A percentile compares a stretch with the other conserved stretches of the same genome.
Conservation (phyloP, 2,329 filamentous ascomycete genomes). For the Diaporthe helianthi region DNA sequence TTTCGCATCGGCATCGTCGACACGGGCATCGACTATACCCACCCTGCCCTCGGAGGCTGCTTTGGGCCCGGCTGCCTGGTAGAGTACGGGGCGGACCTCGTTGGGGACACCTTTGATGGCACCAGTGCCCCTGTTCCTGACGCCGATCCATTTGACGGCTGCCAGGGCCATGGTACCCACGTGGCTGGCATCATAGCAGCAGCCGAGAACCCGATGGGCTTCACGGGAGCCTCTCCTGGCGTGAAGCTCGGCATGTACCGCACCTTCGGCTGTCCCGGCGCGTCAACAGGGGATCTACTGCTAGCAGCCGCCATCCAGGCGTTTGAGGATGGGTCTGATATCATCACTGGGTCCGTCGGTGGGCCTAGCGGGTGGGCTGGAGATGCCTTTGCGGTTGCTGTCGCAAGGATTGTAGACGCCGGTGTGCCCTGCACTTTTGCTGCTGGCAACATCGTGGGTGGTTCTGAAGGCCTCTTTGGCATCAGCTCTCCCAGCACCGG, state of each 20-base stretch:
- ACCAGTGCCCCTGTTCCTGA: slow-evolving; percentile 44
- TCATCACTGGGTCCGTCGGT: slow-evolving; percentile 44
- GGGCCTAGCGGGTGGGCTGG: slow-evolving; percentile 40
- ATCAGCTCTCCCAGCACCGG: slow-evolving; percentile 39
- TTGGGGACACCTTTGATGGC: slow-evolving; percentile 46
- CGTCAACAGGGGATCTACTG: slow-evolving; percentile 47
- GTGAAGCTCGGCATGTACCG: slow-evolving; percentile 51
- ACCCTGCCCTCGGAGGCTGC: slow-evolving; percentile 59
- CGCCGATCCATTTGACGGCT: slow-evolving; percentile 48
- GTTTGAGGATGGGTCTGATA: slow-evolving; percentile 49
- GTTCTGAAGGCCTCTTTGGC: slow-evolving; percentile 38
- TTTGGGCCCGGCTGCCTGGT: slow-evolving; percentile 58
- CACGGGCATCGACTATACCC: slow-evolving; percentile 54
- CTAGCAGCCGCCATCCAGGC: slow-evolving; percentile 51
- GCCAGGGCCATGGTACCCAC: slow-evolving; percentile 53
- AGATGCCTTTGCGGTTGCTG: slow-evolving; percentile 39
- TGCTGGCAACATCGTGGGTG: slow-evolving; percentile 39
- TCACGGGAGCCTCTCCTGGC: slow-evolving; percentile 51
- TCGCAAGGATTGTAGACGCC: slow-evolving; percentile 41
- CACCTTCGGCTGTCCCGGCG: slow-evolving; percentile 45
- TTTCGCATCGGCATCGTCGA: slow-evolving; percentile 52
- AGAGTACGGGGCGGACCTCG: slow-evolving; percentile 54
- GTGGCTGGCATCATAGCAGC: slow-evolving; percentile 56
- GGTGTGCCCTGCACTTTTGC: slow-evolving; percentile 42
- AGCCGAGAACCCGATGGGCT: slow-evolving; percentile 46